Base-by-base conservation (phyloP, 2,329 filamentous ascomycete genomes). In the Colletotrichum sp. region DNA sequence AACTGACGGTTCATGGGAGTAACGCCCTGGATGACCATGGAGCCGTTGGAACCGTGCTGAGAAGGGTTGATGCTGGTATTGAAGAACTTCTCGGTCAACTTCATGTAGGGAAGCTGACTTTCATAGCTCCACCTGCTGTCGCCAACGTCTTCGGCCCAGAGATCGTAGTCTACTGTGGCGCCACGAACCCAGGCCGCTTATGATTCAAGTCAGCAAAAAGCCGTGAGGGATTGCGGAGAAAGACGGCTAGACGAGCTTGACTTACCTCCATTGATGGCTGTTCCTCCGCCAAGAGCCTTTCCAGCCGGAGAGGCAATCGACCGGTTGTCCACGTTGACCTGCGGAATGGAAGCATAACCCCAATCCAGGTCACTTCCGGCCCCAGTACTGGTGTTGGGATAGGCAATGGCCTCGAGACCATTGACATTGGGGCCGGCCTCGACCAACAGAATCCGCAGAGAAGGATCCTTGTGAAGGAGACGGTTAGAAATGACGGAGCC, bases 111-210 rank as follows among this genome's bases (percentile, higher is more conserved):
- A 15, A 87, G 82, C 52, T 90, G 83, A 13, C 83, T 84, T 6
- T 87, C 80, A 73, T 87, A 88, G 74, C 84, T 85, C 84, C 89
- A 91, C 5, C 82, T 79, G 2, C 83, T 44, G 69, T 90, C 87
- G 1, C 67, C 52, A 28, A 83, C 77, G 22, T 79, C 30, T 15
- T 79, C 57, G 13, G 80, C 71, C 89, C 88, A 90, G 52, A 84
- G 81, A 22, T 90, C 83, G 75, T 86, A 90, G 76, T 89, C 88
- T 6, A 80, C 79, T 2, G 81, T 80, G 22, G 84, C 82, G 2
- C 88, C 88, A 34, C 88, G 86, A 28, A 85, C 85, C 82, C 87
- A 88, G 7, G 80, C 83, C 13, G 22, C 71, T 65, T 6, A 74
- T 78, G 6, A 81, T 68, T 87, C 89, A 65, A 83, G 81, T n/a